Evolutionary conservation across 2,329 filamentous ascomycete species (phyloP).

Genomic region (Colletotrichum kahawae): DNA sequence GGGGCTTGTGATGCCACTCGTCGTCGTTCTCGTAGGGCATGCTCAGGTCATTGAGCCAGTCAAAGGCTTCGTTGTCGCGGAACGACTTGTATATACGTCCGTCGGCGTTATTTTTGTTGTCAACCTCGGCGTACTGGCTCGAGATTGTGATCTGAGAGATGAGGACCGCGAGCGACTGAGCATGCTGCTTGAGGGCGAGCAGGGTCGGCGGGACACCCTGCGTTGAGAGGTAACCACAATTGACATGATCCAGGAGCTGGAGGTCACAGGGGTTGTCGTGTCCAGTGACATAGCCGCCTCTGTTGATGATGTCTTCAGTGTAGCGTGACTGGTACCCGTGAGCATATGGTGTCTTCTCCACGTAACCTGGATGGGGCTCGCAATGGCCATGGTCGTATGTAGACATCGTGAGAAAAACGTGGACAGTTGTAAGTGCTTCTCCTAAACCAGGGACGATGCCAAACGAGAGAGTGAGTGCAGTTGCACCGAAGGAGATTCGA

Average conservation of each 20-base stretch:
- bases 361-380: background rate
- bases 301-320: background rate
- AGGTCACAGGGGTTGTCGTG: constrained; percentile 23
- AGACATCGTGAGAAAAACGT: background rate
- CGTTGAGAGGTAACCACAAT: constrained; percentile 64
- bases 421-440: background rate
- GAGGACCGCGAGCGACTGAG: constrained; percentile 59
- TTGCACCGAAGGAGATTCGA: background rate
- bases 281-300: background rate
- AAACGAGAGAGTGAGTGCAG: background rate
- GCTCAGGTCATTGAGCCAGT: constrained; percentile 60
- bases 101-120: constrained; percentile 21
- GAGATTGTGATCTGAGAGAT: constrained; percentile 53
- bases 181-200: constrained; percentile 63
- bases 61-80: constrained; percentile 53
- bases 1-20: constrained; percentile 49
- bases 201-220: constrained; percentile 56
- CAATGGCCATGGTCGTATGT: background rate
- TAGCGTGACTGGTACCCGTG: constrained; percentile 16
- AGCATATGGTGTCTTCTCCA: constrained; percentile 17
- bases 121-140: constrained; percentile 32
- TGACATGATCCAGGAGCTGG: constrained; percentile 46
- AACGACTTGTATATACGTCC: constrained; percentile 31
- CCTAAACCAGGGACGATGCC: background rate
- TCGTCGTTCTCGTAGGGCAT: constrained; percentile 54